Percentiles rank a stretch among this genome's conserved stretches.
Evolutionary conservation across 2,329 filamentous ascomycete genomes (phyloP).

Genomic region (Sphaerulina vaccinii): DNA sequence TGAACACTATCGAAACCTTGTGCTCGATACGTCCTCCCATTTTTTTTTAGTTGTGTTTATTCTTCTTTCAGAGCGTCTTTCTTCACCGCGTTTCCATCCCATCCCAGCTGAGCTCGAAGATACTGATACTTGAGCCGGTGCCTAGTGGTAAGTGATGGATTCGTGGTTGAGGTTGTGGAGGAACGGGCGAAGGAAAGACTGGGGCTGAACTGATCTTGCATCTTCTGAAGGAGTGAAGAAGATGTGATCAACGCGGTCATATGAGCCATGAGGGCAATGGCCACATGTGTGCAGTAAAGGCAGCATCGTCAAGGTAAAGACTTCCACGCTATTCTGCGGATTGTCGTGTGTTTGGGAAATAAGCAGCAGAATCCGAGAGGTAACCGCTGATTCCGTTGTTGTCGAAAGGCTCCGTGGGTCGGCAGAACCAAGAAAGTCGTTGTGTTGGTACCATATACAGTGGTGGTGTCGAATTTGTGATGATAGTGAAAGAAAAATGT

Average conservation of each 20-base stretch:
- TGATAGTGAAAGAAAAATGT: conserved; percentile 7
- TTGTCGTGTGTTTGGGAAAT: background rate
- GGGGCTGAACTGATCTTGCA: conserved; percentile 33
- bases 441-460: conserved; percentile 10
- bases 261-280: conserved; percentile 20
- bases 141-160: background rate
- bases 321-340: conserved; percentile 14
- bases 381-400: conserved; percentile 20
- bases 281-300: conserved; percentile 10
- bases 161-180: background rate
- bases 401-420: conserved; percentile 24
- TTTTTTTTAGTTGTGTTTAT: conserved; percentile 4
- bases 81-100: background rate
- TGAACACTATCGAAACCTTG: conserved; percentile 6
- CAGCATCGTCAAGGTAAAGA: conserved; percentile 22
- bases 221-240: conserved; percentile 33
- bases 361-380: conserved; percentile 19
- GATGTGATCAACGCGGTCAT: conserved; percentile 34
- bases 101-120: background rate
- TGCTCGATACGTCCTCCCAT: background rate
- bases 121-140: too few species aligned
- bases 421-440: conserved; percentile 20
- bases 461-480: conserved; percentile 11
- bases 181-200: background rate
- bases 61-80: conserved; percentile 4